Conservation (phyloP, 805 yeast species). For the Scheffersomyces lignosus region DNA sequence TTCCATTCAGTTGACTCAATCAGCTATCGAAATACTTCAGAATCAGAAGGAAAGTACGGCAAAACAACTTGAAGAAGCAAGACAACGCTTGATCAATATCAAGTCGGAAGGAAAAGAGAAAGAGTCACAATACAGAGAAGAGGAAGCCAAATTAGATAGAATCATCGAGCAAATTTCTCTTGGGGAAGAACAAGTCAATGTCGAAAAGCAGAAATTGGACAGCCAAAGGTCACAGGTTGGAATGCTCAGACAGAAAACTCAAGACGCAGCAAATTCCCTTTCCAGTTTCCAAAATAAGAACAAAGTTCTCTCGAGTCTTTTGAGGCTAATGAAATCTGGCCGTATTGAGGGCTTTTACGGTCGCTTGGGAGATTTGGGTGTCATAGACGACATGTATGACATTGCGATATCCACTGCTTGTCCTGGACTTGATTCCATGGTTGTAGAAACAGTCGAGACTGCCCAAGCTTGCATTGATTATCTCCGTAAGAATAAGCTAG, state of each 20-base stretch:
- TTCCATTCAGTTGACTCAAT: conserved; percentile 61
- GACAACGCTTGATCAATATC: conserved; percentile 45
- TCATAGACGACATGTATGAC: conserved; percentile 84
- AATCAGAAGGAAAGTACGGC: conserved; percentile 46
- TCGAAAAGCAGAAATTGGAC: conserved; percentile 50
- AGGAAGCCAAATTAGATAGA: conserved; percentile 49
- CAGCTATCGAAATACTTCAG: conserved; percentile 60
- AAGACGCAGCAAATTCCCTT: conserved; percentile 64
- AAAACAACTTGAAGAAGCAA: conserved; percentile 45
- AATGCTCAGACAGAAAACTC: conserved; percentile 57
- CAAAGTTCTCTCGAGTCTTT: conserved; percentile 68
- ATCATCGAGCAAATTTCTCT: conserved; percentile 52
- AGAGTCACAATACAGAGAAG: conserved; percentile 45
- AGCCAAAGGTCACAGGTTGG: conserved; percentile 54
- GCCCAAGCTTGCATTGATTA: conserved; percentile 71
- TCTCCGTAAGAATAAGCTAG: conserved; percentile 77
- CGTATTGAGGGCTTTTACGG: conserved; percentile 86
- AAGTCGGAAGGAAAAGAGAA: conserved; percentile 50
- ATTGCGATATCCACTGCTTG: conserved; percentile 95
- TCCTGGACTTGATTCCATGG: conserved; percentile 87
- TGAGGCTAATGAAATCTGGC: conserved; percentile 73
- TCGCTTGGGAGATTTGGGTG: conserved; percentile 88
- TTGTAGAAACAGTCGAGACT: conserved; percentile 73
- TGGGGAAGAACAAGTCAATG: conserved; percentile 58
- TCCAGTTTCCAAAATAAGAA: conserved; percentile 64